Base-by-base conservation (phyloP, 1,284 basidiomycete species). In the Sporisorium exsertum region DNA sequence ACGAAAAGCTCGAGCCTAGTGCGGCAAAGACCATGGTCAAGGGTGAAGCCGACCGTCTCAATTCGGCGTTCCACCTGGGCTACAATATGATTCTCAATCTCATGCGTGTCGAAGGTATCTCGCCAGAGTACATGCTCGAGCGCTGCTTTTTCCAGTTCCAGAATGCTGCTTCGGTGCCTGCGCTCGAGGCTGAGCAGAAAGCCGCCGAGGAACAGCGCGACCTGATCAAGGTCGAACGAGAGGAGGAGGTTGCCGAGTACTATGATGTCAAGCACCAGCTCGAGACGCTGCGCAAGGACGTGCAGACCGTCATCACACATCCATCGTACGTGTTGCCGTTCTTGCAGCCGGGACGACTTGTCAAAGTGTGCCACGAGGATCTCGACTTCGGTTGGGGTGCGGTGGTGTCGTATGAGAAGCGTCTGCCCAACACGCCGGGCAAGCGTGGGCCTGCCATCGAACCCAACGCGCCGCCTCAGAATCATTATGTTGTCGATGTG, bases 61-160 rank as follows among this genome's bases (percentile, higher is more conserved):
- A 99, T 87, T 98, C 95, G 20, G 97, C 97, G 5, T 99, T 99
- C 88, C 95, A 98, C 87, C 88, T 99, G 9, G 96, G 97, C 13
- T 99, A 99, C 87, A 99, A 99, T 86, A 99, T 99, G 97, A 90
- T 99, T 32, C 89, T 99, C 81, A 99, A 99, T 87, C 87, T 99
- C 77, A 97, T 99, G 92, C 92, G 97, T 81, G 96, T 99, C 24
- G 97, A 99, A 87, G 96, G 96, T 3, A 92, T 99, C 77, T 97
- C 94, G 81, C 97, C 97, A 3, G 97, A 99, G 87, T 98, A 91
- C 86, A 99, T 99, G 97, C 89, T 99, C 20, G 94, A 97, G 86
- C 89, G 94, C 51, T 98, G 94, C 87, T 99, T 99, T 89, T 94
- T 93, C 89, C 97, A 99, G 86, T 98, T 97, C 87, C 97, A 99